Evolutionary conservation across 2,329 filamentous ascomycete species (phyloP).

Genomic region (Dothideomycetidae sp.): DNA sequence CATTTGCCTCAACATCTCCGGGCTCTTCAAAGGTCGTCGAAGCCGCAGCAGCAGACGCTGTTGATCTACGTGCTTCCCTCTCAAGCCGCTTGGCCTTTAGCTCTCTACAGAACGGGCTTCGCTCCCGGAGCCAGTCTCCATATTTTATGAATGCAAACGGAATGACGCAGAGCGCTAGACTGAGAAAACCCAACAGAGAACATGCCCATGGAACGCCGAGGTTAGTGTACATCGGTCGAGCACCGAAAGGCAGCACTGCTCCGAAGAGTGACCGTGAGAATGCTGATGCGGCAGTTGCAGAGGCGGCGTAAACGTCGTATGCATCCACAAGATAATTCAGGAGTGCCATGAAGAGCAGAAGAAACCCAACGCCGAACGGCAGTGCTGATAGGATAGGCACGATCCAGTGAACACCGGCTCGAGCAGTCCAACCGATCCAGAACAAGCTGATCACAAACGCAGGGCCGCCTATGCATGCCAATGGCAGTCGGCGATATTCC

Average conservation of each 20-base stretch:
- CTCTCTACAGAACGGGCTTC: constrained; percentile 48
- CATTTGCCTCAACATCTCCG: neutral
- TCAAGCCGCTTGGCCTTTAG: constrained; percentile 34
- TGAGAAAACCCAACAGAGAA: constrained; percentile 36
- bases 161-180: constrained; percentile 37
- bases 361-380: constrained; percentile 32
- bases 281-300: constrained; percentile 69
- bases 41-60: neutral
- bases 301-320: constrained; percentile 61
- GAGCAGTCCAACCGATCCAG: constrained; percentile 31
- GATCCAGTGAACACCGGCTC: constrained; percentile 28
- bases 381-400: constrained; percentile 29
- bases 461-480: constrained; percentile 57
- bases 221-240: constrained; percentile 45
- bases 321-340: constrained; percentile 51
- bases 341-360: constrained; percentile 37
- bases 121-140: constrained; percentile 39
- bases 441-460: constrained; percentile 33
- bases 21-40: neutral
- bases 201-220: constrained; percentile 57
- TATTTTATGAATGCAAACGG: constrained; percentile 46
- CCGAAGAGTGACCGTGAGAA: constrained; percentile 68
- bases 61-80: constrained; percentile 8
- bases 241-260: constrained; percentile 39
- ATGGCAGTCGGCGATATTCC: constrained; percentile 54